A percentile compares a stretch with the other conserved stretches of the same genome.
These are phyloP conservation scores for Trichoderma sp. DNA, from an alignment of 2,329 filamentous ascomycete species.

Conservation along the genomic window DNA sequence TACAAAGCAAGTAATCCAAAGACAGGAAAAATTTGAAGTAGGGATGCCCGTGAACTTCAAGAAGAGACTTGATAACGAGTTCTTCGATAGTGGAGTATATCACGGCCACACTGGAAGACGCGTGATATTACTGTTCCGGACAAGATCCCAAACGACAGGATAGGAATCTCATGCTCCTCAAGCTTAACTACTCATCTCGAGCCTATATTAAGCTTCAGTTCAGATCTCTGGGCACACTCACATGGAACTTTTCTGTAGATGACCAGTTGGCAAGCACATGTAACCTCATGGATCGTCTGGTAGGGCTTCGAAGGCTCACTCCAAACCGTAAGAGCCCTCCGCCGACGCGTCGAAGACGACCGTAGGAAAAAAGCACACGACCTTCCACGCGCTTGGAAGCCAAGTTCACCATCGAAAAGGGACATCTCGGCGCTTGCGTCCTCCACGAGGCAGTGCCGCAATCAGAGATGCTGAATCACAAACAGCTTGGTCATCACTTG, in stretches of 20 bases:
- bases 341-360: conserved; percentile 33
- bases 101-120: not conserved
- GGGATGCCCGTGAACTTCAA: not conserved
- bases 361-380: conserved; percentile 31
- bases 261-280: conserved; percentile 34
- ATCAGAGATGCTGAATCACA: conserved; percentile 35
- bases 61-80: not conserved
- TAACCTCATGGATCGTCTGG: conserved; percentile 38
- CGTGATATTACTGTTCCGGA: no score
- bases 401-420: conserved; percentile 36
- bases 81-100: not conserved
- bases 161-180: not conserved
- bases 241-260: not conserved
- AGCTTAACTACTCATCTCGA: not conserved
- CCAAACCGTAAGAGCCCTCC: conserved; percentile 34
- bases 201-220: not conserved
- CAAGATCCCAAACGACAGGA: no score
- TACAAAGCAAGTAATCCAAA: no score
- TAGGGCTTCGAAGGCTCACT: conserved; percentile 36
- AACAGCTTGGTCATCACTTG: no score
- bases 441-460: conserved; percentile 40
- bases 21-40: no score
- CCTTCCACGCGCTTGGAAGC: conserved; percentile 36
- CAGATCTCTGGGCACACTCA: not conserved
- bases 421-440: conserved; percentile 29